Percentiles rank a stretch among this genome's conserved stretches.
Conservation (phyloP, 805 yeast genomes). For the Wickerhamomyces queroliae region DNA sequence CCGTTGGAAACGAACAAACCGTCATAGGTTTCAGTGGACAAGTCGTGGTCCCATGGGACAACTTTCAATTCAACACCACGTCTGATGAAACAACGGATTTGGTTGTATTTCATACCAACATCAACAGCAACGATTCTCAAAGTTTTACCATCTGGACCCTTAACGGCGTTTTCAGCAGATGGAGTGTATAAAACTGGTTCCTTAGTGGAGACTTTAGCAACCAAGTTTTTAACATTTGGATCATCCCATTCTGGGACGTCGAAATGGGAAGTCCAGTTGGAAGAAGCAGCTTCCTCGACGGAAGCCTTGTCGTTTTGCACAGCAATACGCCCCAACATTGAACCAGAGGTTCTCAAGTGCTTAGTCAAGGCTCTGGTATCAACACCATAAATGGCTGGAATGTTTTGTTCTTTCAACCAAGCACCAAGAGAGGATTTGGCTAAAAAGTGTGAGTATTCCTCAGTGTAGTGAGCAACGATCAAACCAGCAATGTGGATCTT, state of each 20-base stretch:
- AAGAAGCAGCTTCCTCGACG: constrained; percentile 25
- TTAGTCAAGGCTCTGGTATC: constrained; percentile 96
- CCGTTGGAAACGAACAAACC: constrained; percentile 97
- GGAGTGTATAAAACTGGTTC: constrained; percentile 78
- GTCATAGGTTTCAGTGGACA: constrained; percentile 75
- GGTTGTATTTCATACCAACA: constrained; percentile 98
- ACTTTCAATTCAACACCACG: constrained; percentile 96
- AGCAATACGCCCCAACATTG: constrained; percentile 85
- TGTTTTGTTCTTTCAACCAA: constrained; percentile 87
- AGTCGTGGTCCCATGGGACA: constrained; percentile 94
- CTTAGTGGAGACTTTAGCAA: constrained; percentile 79
- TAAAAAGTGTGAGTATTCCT: constrained; percentile 88
- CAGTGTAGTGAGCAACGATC: constrained; percentile 95
- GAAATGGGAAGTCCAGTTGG: constrained; percentile 57
- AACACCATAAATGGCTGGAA: constrained; percentile 97
- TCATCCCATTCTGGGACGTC: constrained; percentile 85
- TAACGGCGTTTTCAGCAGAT: constrained; percentile 42
- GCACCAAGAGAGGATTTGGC: constrained; percentile 89
- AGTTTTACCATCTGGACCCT: constrained; percentile 68
- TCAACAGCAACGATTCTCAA: constrained; percentile 86
- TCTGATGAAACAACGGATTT: constrained; percentile 91
- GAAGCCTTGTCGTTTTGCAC: constrained; percentile 41
- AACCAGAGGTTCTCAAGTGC: constrained; percentile 86
- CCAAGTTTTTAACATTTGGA: constrained; percentile 89
- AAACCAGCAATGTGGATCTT: constrained; percentile 95